A percentile compares a stretch with the other conserved stretches of the same genome.
Evolutionary conservation across 2,329 filamentous ascomycete genomes (phyloP).

Genomic region (Beauveria asiatica): DNA sequence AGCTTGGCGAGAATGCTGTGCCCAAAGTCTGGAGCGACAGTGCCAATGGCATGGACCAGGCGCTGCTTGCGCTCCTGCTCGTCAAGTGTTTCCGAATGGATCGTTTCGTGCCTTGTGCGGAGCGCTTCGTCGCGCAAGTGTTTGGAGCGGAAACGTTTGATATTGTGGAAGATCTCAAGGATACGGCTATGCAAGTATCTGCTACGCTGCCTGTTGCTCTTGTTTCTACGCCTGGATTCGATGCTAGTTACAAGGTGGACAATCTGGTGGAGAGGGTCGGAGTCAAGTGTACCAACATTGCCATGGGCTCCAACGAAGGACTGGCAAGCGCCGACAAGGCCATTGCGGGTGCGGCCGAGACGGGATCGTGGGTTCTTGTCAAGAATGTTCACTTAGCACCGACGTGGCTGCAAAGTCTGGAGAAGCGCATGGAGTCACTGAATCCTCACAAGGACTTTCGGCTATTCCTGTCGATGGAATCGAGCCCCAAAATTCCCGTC

Average conservation of each 20-base stretch:
- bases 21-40: conserved; percentile 64
- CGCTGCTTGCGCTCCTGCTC: conserved; percentile 74
- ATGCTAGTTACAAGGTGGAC: conserved; percentile 98
- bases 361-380: conserved; percentile 91
- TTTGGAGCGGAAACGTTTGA: conserved; percentile 81
- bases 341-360: conserved; percentile 82
- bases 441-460: conserved; percentile 91
- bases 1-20: conserved; percentile 76
- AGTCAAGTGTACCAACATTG: conserved; percentile 87
- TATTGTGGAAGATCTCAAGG: conserved; percentile 73
- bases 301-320: conserved; percentile 97
- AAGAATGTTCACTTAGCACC: conserved; percentile 98
- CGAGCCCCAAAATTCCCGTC: conserved; percentile 91
- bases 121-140: conserved; percentile 79
- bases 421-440: conserved; percentile 92
- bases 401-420: conserved; percentile 91
- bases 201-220: conserved; percentile 81
- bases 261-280: conserved; percentile 78
- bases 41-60: conserved; percentile 60
- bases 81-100: conserved; percentile 95
- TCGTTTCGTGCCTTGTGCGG: conserved; percentile 84
- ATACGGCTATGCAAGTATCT: conserved; percentile 76
- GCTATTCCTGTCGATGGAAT: conserved; percentile 96
- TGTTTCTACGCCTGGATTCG: conserved; percentile 91
- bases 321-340: conserved; percentile 90